Conservation (phyloP, 805 yeast species). For the Hanseniaspora taiwanica region DNA sequence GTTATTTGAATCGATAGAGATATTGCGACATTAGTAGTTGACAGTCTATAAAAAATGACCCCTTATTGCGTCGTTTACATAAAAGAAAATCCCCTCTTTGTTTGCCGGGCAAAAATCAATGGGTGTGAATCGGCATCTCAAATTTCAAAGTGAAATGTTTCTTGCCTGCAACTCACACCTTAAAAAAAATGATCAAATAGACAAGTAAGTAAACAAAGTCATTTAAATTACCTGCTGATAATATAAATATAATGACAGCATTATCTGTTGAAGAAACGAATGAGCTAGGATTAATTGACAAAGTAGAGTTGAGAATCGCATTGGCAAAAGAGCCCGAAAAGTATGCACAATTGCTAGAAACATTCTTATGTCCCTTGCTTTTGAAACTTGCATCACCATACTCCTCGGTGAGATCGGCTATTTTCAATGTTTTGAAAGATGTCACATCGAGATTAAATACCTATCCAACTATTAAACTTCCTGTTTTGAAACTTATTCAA, state of each 20-base stretch:
- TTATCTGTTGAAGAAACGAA: slow-evolving; percentile 19
- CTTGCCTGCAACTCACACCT: too few species aligned
- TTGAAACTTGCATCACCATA: slow-evolving; percentile 67
- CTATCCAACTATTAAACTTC: slow-evolving; percentile 42
- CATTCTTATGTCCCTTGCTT: slow-evolving; percentile 64
- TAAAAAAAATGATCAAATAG: too few species aligned
- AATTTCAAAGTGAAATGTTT: too few species aligned
- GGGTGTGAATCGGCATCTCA: too few species aligned
- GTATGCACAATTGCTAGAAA: slow-evolving; percentile 43
- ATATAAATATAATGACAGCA: background rate
- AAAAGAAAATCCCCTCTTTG: too few species aligned
- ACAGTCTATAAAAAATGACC: too few species aligned
- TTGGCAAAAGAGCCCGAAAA: slow-evolving; percentile 56
- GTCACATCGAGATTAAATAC: slow-evolving; percentile 54
- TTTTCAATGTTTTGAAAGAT: slow-evolving; percentile 54
- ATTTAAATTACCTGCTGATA: background rate
- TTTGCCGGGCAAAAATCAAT: too few species aligned
- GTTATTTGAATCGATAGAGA: too few species aligned
- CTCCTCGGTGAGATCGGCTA: slow-evolving; percentile 49
- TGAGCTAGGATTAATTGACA: slow-evolving; percentile 52
- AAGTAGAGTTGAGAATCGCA: slow-evolving; percentile 73
- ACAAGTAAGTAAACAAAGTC: background rate
- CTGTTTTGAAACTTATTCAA: slow-evolving; percentile 43
- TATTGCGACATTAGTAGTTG: too few species aligned
- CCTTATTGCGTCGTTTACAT: too few species aligned